Percentiles rank a stretch among this genome's conserved stretches.
Conservation (phyloP, 2,329 filamentous ascomycete genomes). For the Cladobotryum protrusum region DNA sequence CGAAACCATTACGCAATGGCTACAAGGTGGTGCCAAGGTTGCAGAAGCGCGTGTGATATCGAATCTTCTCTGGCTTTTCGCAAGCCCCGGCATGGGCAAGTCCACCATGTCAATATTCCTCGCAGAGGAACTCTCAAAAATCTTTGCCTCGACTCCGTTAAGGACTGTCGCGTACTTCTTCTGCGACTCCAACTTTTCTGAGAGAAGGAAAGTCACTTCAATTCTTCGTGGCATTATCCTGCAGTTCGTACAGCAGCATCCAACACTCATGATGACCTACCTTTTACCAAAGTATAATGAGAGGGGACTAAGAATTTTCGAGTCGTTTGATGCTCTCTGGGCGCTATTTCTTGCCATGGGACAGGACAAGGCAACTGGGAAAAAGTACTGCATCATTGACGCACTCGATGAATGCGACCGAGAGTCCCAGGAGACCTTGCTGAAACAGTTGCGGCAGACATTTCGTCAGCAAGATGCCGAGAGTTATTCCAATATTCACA, state of each 20-base stretch:
- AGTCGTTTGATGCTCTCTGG: slow-evolving; percentile 19
- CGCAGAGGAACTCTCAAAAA: slow-evolving; percentile 13
- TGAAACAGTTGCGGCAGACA: slow-evolving; percentile 12
- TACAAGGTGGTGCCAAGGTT: not conserved
- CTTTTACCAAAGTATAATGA: slow-evolving; percentile 17
- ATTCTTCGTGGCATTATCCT: slow-evolving; percentile 18
- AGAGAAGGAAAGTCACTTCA: slow-evolving; percentile 16
- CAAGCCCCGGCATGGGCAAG: slow-evolving; percentile 20
- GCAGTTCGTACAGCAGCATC: slow-evolving; percentile 17
- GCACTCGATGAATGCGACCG: slow-evolving; percentile 18
- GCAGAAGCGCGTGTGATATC: not conserved
- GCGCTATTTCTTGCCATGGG: slow-evolving; percentile 13
- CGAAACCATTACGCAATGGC: slow-evolving; percentile 15
- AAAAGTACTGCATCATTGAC: slow-evolving; percentile 18
- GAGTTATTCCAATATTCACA: slow-evolving; percentile 4
- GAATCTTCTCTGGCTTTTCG: slow-evolving; percentile 16
- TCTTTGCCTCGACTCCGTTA: slow-evolving; percentile 4
- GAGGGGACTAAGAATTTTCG: slow-evolving; percentile 11
- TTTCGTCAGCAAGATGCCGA: not conserved
- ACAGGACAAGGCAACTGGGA: slow-evolving; percentile 13
- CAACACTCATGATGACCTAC: slow-evolving; percentile 12
- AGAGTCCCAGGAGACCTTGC: slow-evolving; percentile 13
- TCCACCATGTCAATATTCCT: slow-evolving; percentile 19
- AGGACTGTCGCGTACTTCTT: slow-evolving; percentile 19
- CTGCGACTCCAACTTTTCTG: slow-evolving; percentile 17